Evolutionary conservation across 2,329 filamentous ascomycete species (phyloP).

Genomic region (Fusarium kyushuense): DNA sequence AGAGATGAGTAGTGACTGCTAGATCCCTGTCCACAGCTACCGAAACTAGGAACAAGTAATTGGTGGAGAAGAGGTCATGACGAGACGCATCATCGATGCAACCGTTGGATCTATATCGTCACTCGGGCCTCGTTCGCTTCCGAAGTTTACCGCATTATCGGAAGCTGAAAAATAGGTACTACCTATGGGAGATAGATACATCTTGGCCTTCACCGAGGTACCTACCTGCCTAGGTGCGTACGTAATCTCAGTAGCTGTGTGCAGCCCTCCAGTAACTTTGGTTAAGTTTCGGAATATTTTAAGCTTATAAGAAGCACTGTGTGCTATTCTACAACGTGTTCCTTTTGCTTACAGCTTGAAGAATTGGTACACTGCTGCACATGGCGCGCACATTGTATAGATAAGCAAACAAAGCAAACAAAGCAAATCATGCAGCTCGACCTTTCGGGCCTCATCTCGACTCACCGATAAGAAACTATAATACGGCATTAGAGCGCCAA

Average conservation of each 20-base stretch:
- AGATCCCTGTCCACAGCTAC: conserved; percentile 10
- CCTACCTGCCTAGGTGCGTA: not conserved
- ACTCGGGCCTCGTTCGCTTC: conserved; percentile 11
- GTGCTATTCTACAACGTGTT: not conserved
- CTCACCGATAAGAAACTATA: conserved; percentile 23
- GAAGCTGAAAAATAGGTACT: not conserved
- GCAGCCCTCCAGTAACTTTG: not conserved
- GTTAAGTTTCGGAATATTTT: not conserved
- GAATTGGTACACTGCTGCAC: not conserved
- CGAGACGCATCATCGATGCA: conserved; percentile 12
- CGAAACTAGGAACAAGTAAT: not conserved
- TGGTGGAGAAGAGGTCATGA: conserved; percentile 4
- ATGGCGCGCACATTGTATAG: not conserved
- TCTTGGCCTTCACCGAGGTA: not conserved
- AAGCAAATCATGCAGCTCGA: not conserved
- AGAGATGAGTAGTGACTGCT: not conserved
- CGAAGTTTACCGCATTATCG: conserved; percentile 20
- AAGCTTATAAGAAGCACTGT: not conserved
- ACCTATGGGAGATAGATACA: no score
- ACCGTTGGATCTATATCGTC: conserved; percentile 12
- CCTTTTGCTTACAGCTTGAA: not conserved
- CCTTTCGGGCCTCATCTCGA: conserved; percentile 30
- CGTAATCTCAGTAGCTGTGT: not conserved
- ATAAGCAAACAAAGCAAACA: not conserved
- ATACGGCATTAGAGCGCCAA: conserved; percentile 19